Conservation (phyloP, 345 rosid species). For the Euphorbia tirucalli region DNA sequence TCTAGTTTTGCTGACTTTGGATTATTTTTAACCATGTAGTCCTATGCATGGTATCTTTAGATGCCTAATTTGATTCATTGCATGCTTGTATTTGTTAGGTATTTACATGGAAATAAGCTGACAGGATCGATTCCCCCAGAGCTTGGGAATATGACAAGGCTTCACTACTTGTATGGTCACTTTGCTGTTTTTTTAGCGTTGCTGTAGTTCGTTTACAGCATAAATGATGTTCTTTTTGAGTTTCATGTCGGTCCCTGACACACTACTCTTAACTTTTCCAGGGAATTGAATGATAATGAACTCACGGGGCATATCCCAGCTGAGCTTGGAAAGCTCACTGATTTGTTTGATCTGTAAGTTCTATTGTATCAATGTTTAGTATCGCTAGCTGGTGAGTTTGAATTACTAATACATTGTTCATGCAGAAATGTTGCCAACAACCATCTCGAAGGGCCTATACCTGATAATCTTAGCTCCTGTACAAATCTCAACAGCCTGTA, state of each 20-base stretch:
- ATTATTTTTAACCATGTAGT: background rate
- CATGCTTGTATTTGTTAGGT: constrained; percentile 43
- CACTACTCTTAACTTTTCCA: constrained; percentile 24
- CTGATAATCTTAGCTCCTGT: constrained; percentile 82
- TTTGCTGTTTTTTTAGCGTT: background rate
- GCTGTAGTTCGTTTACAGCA: background rate
- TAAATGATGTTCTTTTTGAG: background rate
- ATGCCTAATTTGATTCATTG: background rate
- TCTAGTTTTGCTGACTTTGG: background rate
- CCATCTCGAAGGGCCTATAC: constrained; percentile 76
- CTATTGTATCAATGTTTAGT: background rate
- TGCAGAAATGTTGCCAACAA: constrained; percentile 85
- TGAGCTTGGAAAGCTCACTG: constrained; percentile 95
- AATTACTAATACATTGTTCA: constrained; percentile 12
- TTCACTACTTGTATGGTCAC: constrained; percentile 75
- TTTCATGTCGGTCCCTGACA: background rate
- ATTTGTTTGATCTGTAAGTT: constrained; percentile 88
- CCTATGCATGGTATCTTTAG: background rate
- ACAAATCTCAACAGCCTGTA: constrained; percentile 92
- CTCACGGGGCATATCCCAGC: constrained; percentile 75
- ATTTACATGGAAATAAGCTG: constrained; percentile 77
- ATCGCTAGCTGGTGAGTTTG: background rate
- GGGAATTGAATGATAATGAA: constrained; percentile 85
- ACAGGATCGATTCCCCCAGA: constrained; percentile 84
- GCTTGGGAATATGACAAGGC: constrained; percentile 95